A percentile compares a stretch with the other conserved stretches of the same genome.
Conservation (phyloP, 2,329 filamentous ascomycete genomes). For the Aspergillus floridensis region DNA sequence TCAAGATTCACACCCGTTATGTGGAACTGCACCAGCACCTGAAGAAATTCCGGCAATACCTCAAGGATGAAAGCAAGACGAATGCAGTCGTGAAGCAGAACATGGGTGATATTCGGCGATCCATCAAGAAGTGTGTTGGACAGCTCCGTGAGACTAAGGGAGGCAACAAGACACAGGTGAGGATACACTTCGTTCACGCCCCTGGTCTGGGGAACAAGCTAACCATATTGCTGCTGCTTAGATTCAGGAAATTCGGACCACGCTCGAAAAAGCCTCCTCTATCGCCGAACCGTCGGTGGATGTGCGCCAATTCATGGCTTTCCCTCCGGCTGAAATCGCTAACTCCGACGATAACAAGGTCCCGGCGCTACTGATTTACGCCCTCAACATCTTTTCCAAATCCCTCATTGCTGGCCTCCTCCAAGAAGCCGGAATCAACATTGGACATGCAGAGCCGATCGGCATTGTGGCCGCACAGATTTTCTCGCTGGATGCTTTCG, state of each 20-base stretch:
- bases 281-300: slow-evolving; percentile 56
- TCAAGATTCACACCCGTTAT: slow-evolving; percentile 50
- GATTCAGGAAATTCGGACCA: slow-evolving; percentile 47
- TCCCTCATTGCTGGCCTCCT: slow-evolving; percentile 67
- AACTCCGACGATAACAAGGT: slow-evolving; percentile 49
- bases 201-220: neutral
- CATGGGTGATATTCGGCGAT: slow-evolving; percentile 69
- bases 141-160: slow-evolving; percentile 64
- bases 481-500: slow-evolving; percentile 67
- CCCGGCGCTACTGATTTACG: slow-evolving; percentile 68
- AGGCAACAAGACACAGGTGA: slow-evolving; percentile 59
- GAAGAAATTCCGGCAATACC: slow-evolving; percentile 57
- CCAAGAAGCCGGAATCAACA: slow-evolving; percentile 62
- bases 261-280: slow-evolving; percentile 56
- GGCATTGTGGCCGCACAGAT: slow-evolving; percentile 74
- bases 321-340: slow-evolving; percentile 39
- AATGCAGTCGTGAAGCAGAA: slow-evolving; percentile 61
- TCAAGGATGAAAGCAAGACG: slow-evolving; percentile 55
- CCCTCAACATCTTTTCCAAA: slow-evolving; percentile 75
- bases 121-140: slow-evolving; percentile 69
- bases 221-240: slow-evolving; percentile 13
- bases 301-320: slow-evolving; percentile 54
- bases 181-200: slow-evolving; percentile 16
- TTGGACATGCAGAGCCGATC: slow-evolving; percentile 69
- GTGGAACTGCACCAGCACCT: slow-evolving; percentile 64